Conservation (phyloP, 164 flowering plant genomes). For the Santalum album region DNA sequence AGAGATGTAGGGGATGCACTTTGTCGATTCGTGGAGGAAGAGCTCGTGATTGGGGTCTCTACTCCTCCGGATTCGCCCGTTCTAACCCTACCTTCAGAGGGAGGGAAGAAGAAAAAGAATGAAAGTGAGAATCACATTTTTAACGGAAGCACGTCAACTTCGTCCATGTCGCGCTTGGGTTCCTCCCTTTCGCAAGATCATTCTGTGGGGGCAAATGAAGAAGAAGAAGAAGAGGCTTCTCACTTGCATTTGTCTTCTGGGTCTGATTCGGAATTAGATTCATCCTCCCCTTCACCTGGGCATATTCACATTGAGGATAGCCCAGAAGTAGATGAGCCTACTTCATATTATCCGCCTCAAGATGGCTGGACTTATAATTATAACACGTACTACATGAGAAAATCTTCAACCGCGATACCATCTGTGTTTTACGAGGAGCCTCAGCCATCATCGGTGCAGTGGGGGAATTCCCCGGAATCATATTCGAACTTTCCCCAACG, state of each 20-base stretch:
- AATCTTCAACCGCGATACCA: conserved; percentile 33
- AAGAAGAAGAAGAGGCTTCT: conserved; percentile 8
- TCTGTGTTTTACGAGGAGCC: conserved; percentile 50
- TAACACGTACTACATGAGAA: conserved; percentile 52
- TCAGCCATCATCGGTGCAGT: conserved; percentile 13
- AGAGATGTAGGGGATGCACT: conserved; percentile 69
- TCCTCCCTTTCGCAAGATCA: conserved; percentile 37
- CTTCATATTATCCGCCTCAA: conserved; percentile 2
- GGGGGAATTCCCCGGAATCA: conserved; percentile 21
- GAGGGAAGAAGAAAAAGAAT: conserved; percentile 26
- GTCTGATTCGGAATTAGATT: conserved; percentile 11
- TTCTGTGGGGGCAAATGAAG: conserved; percentile 12
- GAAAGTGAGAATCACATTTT: conserved; percentile 2
- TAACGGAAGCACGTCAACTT: conserved; percentile 23
- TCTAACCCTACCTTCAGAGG: conserved; percentile 56
- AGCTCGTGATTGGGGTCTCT: conserved; percentile 31
- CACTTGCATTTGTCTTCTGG: conserved; percentile 39
- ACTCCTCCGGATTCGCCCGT: conserved; percentile 53
- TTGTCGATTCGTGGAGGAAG: conserved; percentile 64
- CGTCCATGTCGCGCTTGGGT: conserved; percentile 12
- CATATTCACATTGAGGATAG: conserved; percentile 25
- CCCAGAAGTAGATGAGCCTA: conserved; percentile 10
- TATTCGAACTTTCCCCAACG: conserved; percentile 27
- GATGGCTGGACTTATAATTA: conserved; percentile 10
- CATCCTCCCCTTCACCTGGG: conserved; percentile 21